Evolutionary conservation across 805 yeast genomes (phyloP).

Genomic region (Saturnispora hagleri): DNA sequence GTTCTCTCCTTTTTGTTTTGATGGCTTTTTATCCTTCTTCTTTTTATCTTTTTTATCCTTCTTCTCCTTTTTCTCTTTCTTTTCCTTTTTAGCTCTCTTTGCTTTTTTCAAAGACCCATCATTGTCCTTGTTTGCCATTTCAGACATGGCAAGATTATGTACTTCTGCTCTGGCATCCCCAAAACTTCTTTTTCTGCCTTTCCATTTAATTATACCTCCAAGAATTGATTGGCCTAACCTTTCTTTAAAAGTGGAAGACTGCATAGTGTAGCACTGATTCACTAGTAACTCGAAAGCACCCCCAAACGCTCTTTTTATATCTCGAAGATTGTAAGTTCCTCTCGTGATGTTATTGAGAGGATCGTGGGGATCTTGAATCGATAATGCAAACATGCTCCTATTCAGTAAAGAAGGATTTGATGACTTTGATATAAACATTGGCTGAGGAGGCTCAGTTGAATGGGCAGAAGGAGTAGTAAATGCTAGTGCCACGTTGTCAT

Average conservation of each 20-base stretch:
- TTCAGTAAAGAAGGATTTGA: constrained; percentile 30
- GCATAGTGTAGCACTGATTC: constrained; percentile 66
- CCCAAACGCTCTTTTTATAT: constrained; percentile 75
- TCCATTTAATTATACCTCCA: constrained; percentile 70
- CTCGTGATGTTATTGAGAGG: constrained; percentile 74
- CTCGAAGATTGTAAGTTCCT: constrained; percentile 72
- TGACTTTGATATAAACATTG: constrained; percentile 52
- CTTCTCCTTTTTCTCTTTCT: constrained; percentile 1
- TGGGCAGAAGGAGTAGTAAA: constrained; percentile 33
- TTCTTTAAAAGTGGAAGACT: constrained; percentile 53
- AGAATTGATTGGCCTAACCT: constrained; percentile 65
- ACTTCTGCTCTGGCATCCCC: constrained; percentile 63
- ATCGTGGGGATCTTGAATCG: constrained; percentile 88
- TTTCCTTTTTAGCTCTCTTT: constrained; percentile 2
- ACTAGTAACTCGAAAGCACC: constrained; percentile 78
- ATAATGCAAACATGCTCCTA: constrained; percentile 51
- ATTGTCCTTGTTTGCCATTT: constrained; percentile 2
- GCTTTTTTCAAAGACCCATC: neutral
- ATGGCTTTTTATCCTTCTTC: neutral
- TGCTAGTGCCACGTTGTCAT: constrained; percentile 66
- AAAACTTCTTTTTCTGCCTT: constrained; percentile 68
- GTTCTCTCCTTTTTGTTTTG: neutral
- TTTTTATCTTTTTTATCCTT: neutral
- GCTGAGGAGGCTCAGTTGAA: constrained; percentile 31
- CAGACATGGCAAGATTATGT: constrained; percentile 43